Evolutionary conservation across 176 grass and related monocot genomes (phyloP).

Genomic region (Secale cereale): DNA sequence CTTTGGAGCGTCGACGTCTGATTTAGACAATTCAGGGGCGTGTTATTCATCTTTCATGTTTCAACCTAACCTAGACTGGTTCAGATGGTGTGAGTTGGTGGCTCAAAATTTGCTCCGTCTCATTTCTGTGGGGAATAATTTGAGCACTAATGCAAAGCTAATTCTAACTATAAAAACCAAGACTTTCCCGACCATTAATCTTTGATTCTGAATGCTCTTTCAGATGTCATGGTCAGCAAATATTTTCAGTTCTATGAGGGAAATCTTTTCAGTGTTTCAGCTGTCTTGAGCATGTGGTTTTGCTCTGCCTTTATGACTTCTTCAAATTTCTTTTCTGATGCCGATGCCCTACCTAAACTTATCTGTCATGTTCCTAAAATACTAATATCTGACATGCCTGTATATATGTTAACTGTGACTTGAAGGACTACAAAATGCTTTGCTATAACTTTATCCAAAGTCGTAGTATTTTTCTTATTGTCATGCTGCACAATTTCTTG

Average conservation of each 20-base stretch:
- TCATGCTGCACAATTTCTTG: neutral
- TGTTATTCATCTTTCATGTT: constrained; percentile 1
- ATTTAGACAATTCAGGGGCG: neutral
- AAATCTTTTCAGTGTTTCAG: neutral
- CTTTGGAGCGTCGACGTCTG: neutral
- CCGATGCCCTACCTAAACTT: constrained; percentile 7
- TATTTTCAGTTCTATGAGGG: neutral
- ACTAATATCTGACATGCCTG: neutral
- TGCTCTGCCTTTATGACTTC: constrained; percentile 27
- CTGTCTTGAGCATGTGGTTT: neutral
- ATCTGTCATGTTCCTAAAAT: neutral
- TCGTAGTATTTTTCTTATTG: neutral
- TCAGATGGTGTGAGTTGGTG: neutral
- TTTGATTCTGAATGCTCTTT: constrained; percentile 7
- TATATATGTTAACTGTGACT: neutral
- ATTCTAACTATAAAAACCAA: neutral
- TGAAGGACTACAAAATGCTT: neutral
- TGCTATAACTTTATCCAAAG: neutral
- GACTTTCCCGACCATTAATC: neutral
- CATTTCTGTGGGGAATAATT: neutral
- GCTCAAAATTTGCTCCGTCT: neutral
- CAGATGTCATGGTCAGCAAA: neutral
- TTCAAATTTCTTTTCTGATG: constrained; percentile 24
- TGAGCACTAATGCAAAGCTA: neutral
- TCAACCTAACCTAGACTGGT: neutral